Conservation (phyloP, 441 rosid genomes). For the Mallotus japonicus region DNA sequence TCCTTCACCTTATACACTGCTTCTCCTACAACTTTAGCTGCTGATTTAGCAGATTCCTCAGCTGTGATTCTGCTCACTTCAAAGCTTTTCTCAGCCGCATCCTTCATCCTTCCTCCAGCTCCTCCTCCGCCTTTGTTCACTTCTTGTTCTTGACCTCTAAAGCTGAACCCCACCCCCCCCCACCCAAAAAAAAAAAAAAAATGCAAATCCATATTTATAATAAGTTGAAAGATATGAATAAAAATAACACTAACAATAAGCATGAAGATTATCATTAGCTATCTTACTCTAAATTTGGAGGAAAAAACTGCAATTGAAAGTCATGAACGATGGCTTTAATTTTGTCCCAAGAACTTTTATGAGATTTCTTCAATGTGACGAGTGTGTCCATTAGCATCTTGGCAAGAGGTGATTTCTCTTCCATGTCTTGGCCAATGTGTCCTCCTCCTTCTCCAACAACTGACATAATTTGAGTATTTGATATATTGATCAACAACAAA, state of each 20-base stretch:
- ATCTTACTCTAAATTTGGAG: slow-evolving; percentile 62
- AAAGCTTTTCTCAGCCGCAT: slow-evolving; percentile 44
- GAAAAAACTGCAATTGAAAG: slow-evolving; percentile 43
- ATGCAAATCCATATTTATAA: neutral
- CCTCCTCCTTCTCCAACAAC: slow-evolving; percentile 21
- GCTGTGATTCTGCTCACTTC: slow-evolving; percentile 37
- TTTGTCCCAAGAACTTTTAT: slow-evolving; percentile 50
- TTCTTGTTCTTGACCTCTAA: slow-evolving; percentile 34
- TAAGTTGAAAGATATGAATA: too few species aligned
- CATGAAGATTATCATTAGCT: too few species aligned
- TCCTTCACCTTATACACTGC: slow-evolving; percentile 43
- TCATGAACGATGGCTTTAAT: slow-evolving; percentile 41
- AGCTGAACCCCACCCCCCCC: slow-evolving; percentile 36
- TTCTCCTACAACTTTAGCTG: slow-evolving; percentile 39
- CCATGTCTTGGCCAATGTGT: slow-evolving; percentile 1
- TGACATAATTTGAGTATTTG: slow-evolving; percentile 7
- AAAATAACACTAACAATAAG: too few species aligned
- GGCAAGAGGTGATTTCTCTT: slow-evolving; percentile 37
- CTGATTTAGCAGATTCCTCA: slow-evolving; percentile 51
- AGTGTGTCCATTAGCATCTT: slow-evolving; percentile 31
- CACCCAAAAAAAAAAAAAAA: neutral
- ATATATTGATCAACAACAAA: slow-evolving; percentile 19
- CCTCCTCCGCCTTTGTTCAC: slow-evolving; percentile 13
- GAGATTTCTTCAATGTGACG: slow-evolving; percentile 35
- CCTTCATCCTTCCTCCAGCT: slow-evolving; percentile 40